phyloP scores from a whole-genome alignment of 1,139 yeast species.

The Debaryomyces robertsiae region DNA sequence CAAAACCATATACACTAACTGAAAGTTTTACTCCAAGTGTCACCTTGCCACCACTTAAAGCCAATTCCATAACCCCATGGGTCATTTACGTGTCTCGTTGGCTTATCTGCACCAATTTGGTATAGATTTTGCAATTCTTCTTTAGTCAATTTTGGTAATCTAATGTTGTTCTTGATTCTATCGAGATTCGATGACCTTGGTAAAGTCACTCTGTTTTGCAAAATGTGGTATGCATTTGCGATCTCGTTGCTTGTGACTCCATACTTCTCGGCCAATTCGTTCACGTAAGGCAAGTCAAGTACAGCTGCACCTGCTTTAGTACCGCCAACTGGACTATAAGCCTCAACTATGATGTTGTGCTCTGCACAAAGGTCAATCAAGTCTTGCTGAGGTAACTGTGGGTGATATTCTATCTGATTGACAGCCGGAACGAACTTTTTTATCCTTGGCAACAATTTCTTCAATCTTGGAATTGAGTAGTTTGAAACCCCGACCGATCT shows the following conservation, averaged over 20 bases:
- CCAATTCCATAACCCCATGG: slow-evolving; percentile 44
- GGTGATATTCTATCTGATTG: slow-evolving; percentile 43
- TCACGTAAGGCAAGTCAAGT: slow-evolving; percentile 33
- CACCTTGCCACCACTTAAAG: slow-evolving; percentile 41
- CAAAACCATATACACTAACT: no score
- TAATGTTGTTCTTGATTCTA: slow-evolving; percentile 32
- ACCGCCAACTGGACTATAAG: slow-evolving; percentile 42
- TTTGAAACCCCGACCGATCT: slow-evolving; percentile 38
- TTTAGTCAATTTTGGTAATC: slow-evolving; percentile 41
- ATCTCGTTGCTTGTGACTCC: slow-evolving; percentile 36
- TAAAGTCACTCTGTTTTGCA: slow-evolving; percentile 33
- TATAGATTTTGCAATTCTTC: slow-evolving; percentile 48
- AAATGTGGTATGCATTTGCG: slow-evolving; percentile 41
- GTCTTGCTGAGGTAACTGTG: slow-evolving; percentile 42
- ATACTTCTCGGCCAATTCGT: slow-evolving; percentile 35
- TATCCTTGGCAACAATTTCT: slow-evolving; percentile 29
- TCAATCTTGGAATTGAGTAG: slow-evolving; percentile 31
- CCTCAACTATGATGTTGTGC: slow-evolving; percentile 30
- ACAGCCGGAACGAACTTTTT: slow-evolving; percentile 32
- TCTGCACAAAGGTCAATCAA: slow-evolving; percentile 30
- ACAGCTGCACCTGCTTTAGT: slow-evolving; percentile 44
- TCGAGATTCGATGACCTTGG: slow-evolving; percentile 44
- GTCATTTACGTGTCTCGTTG: slow-evolving; percentile 39
- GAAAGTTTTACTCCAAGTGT: slow-evolving; percentile 23
- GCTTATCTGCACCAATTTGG: slow-evolving; percentile 45